Evolutionary conservation across 495 filamentous ascomycete genomes (phyloP).

Genomic region (Eremomyces bilateralis): DNA sequence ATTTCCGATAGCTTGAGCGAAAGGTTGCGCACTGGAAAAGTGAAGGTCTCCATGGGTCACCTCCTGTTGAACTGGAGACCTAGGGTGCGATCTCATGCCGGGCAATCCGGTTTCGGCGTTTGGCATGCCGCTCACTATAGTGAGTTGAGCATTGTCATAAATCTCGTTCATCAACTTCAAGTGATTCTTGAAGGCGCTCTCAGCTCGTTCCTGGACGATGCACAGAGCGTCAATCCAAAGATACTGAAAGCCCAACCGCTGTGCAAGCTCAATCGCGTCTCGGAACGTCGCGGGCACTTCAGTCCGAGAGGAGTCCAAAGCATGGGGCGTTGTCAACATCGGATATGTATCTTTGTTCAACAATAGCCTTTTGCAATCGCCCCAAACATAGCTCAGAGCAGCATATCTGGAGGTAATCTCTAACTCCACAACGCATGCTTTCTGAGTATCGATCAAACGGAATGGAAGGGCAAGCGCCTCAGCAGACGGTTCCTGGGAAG

Average conservation of each 20-base stretch:
- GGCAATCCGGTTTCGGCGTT: background rate
- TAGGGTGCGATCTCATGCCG: background rate
- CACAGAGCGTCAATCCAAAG: constrained; percentile 9
- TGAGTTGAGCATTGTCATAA: background rate
- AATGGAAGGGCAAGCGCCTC: too few species aligned
- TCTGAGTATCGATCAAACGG: too few species aligned
- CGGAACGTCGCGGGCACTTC: constrained; percentile 4
- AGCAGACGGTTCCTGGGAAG: too few species aligned
- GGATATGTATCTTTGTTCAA: background rate
- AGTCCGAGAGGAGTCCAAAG: background rate
- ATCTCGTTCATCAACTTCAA: background rate
- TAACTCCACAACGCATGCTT: too few species aligned
- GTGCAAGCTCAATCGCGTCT: constrained; percentile 5
- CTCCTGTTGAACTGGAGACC: too few species aligned
- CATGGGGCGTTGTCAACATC: background rate
- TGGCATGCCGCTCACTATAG: background rate
- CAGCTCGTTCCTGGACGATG: constrained; percentile 6
- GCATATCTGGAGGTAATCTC: background rate
- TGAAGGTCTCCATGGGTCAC: too few species aligned
- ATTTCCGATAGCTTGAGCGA: too few species aligned
- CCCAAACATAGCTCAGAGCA: background rate
- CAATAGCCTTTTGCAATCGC: background rate
- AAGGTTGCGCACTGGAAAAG: too few species aligned
- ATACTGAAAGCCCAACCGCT: constrained; percentile 3
- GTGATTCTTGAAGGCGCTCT: background rate